Percentiles rank a stretch among this genome's conserved stretches.
phyloP scores from a whole-genome alignment of 2,329 filamentous ascomycete species.

The Aspergillus aculeatinus region DNA sequence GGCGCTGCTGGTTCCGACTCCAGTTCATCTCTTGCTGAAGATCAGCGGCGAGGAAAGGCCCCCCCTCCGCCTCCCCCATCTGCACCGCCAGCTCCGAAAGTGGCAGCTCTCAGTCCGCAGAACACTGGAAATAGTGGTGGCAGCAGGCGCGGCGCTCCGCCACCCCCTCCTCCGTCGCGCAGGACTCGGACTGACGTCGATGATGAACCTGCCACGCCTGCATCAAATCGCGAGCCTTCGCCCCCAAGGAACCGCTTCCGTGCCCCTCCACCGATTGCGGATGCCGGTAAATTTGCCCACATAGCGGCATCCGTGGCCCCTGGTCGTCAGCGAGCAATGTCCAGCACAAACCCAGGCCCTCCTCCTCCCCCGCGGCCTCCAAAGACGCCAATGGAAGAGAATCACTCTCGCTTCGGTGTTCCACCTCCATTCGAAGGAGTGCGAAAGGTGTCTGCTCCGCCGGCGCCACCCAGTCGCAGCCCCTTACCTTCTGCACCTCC shows the following conservation, averaged over 20 bases:
- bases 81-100: slow-evolving; percentile 43
- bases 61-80: slow-evolving; percentile 65
- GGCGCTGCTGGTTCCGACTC: slow-evolving; percentile 39
- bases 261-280: slow-evolving; percentile 82
- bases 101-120: slow-evolving; percentile 57
- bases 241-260: slow-evolving; percentile 72
- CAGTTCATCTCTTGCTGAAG: slow-evolving; percentile 41
- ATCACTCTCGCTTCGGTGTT: slow-evolving; percentile 66
- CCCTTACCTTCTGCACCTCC: slow-evolving; percentile 61
- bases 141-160: slow-evolving; percentile 58
- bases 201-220: slow-evolving; percentile 52
- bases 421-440: slow-evolving; percentile 76
- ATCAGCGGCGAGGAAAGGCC: slow-evolving; percentile 51
- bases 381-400: slow-evolving; percentile 70
- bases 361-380: slow-evolving; percentile 68
- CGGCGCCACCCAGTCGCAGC: slow-evolving; percentile 71
- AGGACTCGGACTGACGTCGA: slow-evolving; percentile 47
- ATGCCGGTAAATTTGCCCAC: slow-evolving; percentile 82
- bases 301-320: slow-evolving; percentile 48
- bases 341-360: slow-evolving; percentile 56
- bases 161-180: slow-evolving; percentile 56
- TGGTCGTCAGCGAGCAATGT: slow-evolving; percentile 51
- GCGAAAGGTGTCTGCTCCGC: slow-evolving; percentile 61
- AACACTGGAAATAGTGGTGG: slow-evolving; percentile 56
- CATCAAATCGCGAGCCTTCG: slow-evolving; percentile 68